Percentiles rank a stretch among this genome's conserved stretches.
Conservation (phyloP, 768 basidiomycete genomes). For the Rhizopogon rudus region DNA sequence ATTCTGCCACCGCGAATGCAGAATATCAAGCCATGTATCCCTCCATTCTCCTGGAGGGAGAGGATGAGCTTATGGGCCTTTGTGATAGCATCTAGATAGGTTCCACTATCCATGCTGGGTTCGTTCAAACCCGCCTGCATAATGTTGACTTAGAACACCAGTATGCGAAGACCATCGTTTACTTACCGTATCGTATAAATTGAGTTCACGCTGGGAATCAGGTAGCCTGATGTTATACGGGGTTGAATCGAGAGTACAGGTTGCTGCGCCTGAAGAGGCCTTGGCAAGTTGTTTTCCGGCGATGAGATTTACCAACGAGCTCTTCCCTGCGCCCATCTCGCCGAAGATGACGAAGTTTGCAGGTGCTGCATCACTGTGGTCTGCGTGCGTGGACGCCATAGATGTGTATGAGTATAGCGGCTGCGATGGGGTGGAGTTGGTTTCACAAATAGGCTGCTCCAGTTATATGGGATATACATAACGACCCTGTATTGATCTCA, state of each 20-base stretch:
- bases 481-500: no score
- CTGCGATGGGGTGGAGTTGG: no score
- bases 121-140: conserved; percentile 22
- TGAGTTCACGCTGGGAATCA: not conserved
- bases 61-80: conserved; percentile 29
- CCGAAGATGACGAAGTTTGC: conserved; percentile 6
- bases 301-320: conserved; percentile 7
- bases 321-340: conserved; percentile 8
- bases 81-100: conserved; percentile 21
- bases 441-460: no score
- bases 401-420: no score
- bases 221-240: not conserved
- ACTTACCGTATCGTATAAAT: not conserved
- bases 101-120: conserved; percentile 16
- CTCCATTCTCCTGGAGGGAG: conserved; percentile 24
- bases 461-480: no score
- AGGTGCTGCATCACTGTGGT: not conserved
- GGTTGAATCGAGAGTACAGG: conserved; percentile 4
- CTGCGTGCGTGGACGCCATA: no score
- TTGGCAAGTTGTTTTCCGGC: not conserved
- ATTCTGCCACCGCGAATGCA: conserved; percentile 25
- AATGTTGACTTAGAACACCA: not conserved
- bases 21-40: conserved; percentile 35
- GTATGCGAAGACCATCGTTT: not conserved
- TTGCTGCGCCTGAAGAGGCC: not conserved